Evolutionary conservation across 1,284 basidiomycete species (phyloP).

Genomic region (Ganoderma sp.): DNA sequence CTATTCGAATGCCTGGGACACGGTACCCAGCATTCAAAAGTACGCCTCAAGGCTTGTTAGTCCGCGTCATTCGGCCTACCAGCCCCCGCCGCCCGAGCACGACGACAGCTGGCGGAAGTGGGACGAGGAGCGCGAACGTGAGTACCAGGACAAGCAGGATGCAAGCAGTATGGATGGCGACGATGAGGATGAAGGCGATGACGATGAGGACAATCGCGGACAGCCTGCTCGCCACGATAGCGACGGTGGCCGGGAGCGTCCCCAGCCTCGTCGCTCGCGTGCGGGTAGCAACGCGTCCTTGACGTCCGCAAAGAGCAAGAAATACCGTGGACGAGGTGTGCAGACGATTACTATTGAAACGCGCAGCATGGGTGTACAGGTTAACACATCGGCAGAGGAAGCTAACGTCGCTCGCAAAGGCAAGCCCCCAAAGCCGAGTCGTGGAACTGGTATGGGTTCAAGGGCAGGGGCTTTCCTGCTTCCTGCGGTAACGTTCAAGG

Average conservation of each 20-base stretch:
- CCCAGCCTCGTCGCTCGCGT: constrained; percentile 42
- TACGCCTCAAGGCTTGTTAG: constrained; percentile 72
- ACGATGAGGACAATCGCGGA: constrained; percentile 50
- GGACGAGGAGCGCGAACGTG: constrained; percentile 47
- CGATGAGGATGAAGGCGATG: constrained; percentile 81
- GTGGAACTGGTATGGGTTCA: constrained; percentile 18
- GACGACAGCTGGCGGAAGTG: constrained; percentile 50
- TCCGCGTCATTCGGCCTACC: constrained; percentile 50
- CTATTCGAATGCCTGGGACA: constrained; percentile 86
- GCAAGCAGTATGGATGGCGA: constrained; percentile 81
- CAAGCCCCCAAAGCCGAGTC: constrained; percentile 25
- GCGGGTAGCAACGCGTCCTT: constrained; percentile 35
- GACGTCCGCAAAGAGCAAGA: constrained; percentile 49
- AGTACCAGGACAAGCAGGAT: constrained; percentile 61
- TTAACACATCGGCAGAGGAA: constrained; percentile 37
- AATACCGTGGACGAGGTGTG: constrained; percentile 63
- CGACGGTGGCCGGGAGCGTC: constrained; percentile 40
- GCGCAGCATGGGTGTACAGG: constrained; percentile 61
- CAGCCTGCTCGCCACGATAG: constrained; percentile 35
- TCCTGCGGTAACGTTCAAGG: constrained; percentile 36
- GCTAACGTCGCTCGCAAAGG: constrained; percentile 21
- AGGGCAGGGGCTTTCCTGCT: constrained; percentile 31
- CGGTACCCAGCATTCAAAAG: constrained; percentile 74
- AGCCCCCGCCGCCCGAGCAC: constrained; percentile 54
- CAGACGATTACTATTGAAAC: constrained; percentile 62